Evolutionary conservation across 768 basidiomycete species (phyloP), one percentile per base, ranked within the genome.

Genomic region (Tephrocybe sp.): DNA sequence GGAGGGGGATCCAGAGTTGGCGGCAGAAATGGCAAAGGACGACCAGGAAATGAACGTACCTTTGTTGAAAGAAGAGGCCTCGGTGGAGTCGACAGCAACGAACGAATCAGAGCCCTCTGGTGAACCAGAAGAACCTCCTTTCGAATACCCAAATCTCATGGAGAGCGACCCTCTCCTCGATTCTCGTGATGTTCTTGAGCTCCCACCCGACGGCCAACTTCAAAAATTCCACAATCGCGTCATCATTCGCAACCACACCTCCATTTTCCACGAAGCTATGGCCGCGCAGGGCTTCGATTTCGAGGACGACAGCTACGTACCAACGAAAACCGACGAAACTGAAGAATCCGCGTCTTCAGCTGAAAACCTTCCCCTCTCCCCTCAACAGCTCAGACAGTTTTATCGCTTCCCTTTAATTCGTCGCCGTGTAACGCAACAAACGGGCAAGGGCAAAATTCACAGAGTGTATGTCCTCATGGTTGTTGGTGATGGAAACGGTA

Each of bases 381-480:
- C 47, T 2, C 9, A 27, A 6, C 55, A 64, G 27, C 44, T 63
- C 25, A 38, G 36, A 2, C 53, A 60, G 23, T 65, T 76, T 46
- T 71, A 75, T 54, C 63, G 66, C 34, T 72, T 74, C 46, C 69
- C 72, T 47, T 66, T 81, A 42, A 62, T 79, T 50, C 63, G 65
- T 55, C 78, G 84, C 5, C 71, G 82, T 34, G 86, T 94, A 57
- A 82, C 82, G 3, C 87, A 91, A 53, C 94, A 97, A 77, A 97
- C 94, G 0, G 86, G 88, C 48, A 98, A 97, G 69, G 97, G 97
- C 12, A 95, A 92, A 62, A 86, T 88, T 53, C 74, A 78, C 22
- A 77, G 82, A 15, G 65, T 76, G 44, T 80, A 80, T 45, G 70
- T 72, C 31, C 76, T 89, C 55, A 78, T 84, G 55, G 80, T 94